phyloP scores from a whole-genome alignment of 2,329 filamentous ascomycete species.

The Annulohypoxylon truncatum region DNA sequence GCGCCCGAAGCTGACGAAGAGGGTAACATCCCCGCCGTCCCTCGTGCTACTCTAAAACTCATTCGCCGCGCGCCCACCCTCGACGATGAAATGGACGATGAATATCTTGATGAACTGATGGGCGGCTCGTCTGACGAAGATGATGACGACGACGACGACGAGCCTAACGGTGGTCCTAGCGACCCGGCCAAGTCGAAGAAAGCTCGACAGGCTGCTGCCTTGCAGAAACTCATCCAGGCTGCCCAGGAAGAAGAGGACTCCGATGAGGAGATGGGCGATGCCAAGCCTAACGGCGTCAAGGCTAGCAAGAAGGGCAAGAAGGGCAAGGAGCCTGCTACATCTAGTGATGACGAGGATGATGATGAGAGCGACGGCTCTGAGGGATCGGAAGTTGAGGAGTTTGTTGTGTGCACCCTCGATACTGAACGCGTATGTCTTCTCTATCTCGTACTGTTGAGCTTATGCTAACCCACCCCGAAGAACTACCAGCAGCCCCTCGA shows the following conservation, averaged over 20 bases:
- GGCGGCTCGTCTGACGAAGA: constrained; percentile 62
- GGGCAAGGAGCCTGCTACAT: constrained; percentile 74
- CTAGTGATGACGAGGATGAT: constrained; percentile 54
- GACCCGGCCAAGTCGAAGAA: constrained; percentile 91
- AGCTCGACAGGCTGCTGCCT: constrained; percentile 80
- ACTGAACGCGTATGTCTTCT: constrained; percentile 79
- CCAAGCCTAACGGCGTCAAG: constrained; percentile 67
- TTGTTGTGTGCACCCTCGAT: constrained; percentile 95
- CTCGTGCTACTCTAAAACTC: constrained; percentile 90
- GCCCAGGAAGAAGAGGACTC: constrained; percentile 68
- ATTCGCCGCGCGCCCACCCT: constrained; percentile 77
- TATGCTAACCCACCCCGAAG: constrained; percentile 61
- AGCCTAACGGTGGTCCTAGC: constrained; percentile 88
- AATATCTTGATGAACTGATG: constrained; percentile 69
- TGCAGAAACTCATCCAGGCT: constrained; percentile 80
- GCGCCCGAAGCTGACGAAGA: constrained; percentile 73
- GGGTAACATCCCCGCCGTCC: constrained; percentile 69
- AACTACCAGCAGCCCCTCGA: constrained; percentile 95
- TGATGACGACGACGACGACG: constrained; percentile 71
- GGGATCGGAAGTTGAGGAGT: constrained; percentile 81
- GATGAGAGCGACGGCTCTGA: constrained; percentile 69
- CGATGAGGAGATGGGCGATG: constrained; percentile 75
- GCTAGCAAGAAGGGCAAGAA: constrained; percentile 77
- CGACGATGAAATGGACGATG: constrained; percentile 74
- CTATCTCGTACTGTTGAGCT: constrained; percentile 6